Evolutionary conservation across 371 early-diverging fungal species (phyloP).

Genomic region (Mucor circinelloides): DNA sequence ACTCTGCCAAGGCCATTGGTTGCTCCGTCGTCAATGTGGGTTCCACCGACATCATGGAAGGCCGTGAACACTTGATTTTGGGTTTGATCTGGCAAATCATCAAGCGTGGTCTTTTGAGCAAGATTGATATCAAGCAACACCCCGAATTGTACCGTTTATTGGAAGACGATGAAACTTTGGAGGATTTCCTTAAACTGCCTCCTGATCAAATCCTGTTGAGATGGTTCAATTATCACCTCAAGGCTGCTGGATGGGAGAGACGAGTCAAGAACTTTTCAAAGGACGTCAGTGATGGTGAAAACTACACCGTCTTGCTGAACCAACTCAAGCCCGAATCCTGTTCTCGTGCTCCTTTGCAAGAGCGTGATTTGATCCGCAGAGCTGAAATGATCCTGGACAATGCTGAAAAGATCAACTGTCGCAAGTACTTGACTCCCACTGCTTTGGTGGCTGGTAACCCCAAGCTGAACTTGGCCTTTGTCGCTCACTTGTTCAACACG

Average conservation of each 20-base stretch:
- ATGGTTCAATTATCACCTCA: slow-evolving; percentile 98
- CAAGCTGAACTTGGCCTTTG: slow-evolving; percentile 95
- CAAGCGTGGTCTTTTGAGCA: slow-evolving; percentile 92
- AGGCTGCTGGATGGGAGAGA: slow-evolving; percentile 87
- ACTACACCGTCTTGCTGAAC: slow-evolving; percentile 90
- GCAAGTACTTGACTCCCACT: slow-evolving; percentile 92
- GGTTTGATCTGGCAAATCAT: slow-evolving; percentile 98
- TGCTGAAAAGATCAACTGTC: slow-evolving; percentile 92
- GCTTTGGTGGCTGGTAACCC: slow-evolving; percentile 93
- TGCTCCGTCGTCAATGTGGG: slow-evolving; percentile 97
- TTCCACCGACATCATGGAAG: slow-evolving; percentile 91
- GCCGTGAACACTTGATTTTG: slow-evolving; percentile 91
- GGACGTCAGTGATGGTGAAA: slow-evolving; percentile 95
- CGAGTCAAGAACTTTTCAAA: slow-evolving; percentile 87
- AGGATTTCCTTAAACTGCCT: slow-evolving; percentile 88
- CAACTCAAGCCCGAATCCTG: slow-evolving; percentile 88
- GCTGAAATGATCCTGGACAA: slow-evolving; percentile 89
- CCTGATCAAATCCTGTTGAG: slow-evolving; percentile 94
- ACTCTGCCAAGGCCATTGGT: slow-evolving; percentile 97
- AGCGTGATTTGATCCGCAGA: slow-evolving; percentile 73
- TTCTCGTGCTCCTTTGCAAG: slow-evolving; percentile 81
- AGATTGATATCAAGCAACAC: slow-evolving; percentile 95
- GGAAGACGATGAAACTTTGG: slow-evolving; percentile 90
- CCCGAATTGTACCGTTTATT: slow-evolving; percentile 95
- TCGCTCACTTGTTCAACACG: slow-evolving; percentile 93